Evolutionary conservation across 148 eudicot species (phyloP), one percentile per base, ranked within the genome.

Genomic region (Arctostaphylos glauca): DNA sequence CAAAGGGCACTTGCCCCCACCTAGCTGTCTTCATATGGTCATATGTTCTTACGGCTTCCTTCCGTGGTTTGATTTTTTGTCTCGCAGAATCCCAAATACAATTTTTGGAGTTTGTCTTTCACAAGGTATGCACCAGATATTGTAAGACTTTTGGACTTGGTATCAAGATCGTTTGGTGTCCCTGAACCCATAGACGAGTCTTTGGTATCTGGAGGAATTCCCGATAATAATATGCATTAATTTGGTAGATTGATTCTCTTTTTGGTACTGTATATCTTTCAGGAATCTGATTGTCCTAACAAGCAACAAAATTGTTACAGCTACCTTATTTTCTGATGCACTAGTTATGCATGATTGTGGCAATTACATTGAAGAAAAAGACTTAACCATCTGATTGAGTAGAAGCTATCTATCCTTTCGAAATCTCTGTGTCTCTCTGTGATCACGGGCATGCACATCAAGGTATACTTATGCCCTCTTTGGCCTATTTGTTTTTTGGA

Each of bases 41-140:
- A 18, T 56, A 56, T 59, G 43, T 38, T 3, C 54, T 55, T 7
- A 56, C 18, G 5, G n/a, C 60, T 15, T 18, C n/a, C 60, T 15
- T 18, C 60, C 8, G 60, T 31, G 21, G n/a, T 56, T 56, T 15
- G 60, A 4, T 18, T 56, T n/a, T 56, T n/a, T 38, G 56, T 25
- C 41, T 1, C 59, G 31, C 92, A 96, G 98, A 96, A 96, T 84
- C 98, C 99, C 0, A 80, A 90, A 76, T 94, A 94, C 90, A 89
- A 88, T 81, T 96, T 96, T 88, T 94, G 98, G 97, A 90, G 87
- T 84, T 90, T 88, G 72, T 84, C 93, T 13, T 96, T 94, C 83
- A 93, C 94, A 62, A 92, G 94, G 85, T 96, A 94, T 85, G 98
- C 97, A 6, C 97, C 99, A 5, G 98, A 96, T 85, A 94, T 96